Conservation (phyloP, 352 stramenopile genomes). For the Pythium rhizo-oryzae region DNA sequence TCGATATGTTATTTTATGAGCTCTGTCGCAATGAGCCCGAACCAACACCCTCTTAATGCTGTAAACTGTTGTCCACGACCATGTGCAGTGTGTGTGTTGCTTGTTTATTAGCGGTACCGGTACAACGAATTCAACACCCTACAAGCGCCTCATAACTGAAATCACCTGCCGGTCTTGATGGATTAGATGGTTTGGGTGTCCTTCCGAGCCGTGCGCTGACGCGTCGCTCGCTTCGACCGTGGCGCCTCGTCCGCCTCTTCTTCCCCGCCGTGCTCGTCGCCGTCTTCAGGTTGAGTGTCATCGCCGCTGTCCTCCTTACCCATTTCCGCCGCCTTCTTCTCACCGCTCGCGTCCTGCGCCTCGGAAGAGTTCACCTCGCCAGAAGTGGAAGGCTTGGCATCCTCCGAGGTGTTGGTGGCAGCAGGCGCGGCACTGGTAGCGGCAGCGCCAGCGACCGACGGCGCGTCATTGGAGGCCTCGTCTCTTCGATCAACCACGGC, state of each 20-base stretch:
- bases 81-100: not conserved
- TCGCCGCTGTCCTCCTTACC: conserved; percentile 12
- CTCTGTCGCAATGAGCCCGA: not conserved
- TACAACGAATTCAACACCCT: not conserved
- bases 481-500: not conserved
- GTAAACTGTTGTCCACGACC: conserved; percentile 10
- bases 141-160: not conserved
- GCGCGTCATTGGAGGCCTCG: not conserved
- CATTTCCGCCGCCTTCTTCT: conserved; percentile 1
- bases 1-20: conserved; percentile 24
- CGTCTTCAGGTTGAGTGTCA: conserved; percentile 17
- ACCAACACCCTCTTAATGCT: not conserved
- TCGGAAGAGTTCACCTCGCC: conserved; percentile 1
- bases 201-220: conserved; percentile 18
- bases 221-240: conserved; percentile 22
- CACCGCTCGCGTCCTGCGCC: conserved; percentile 1
- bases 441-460: not conserved
- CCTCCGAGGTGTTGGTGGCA: not conserved
- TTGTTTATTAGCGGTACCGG: not conserved
- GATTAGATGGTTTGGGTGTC: conserved; percentile 14
- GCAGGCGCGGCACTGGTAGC: not conserved
- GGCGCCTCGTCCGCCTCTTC: conserved; percentile 15
- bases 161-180: not conserved
- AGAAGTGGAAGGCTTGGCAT: not conserved
- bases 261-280: not conserved